A percentile compares a stretch with the other conserved stretches of the same genome.
These are phyloP conservation scores for Arachis stenosperma DNA, from an alignment of 306 rosid species.

Conservation along the genomic window DNA sequence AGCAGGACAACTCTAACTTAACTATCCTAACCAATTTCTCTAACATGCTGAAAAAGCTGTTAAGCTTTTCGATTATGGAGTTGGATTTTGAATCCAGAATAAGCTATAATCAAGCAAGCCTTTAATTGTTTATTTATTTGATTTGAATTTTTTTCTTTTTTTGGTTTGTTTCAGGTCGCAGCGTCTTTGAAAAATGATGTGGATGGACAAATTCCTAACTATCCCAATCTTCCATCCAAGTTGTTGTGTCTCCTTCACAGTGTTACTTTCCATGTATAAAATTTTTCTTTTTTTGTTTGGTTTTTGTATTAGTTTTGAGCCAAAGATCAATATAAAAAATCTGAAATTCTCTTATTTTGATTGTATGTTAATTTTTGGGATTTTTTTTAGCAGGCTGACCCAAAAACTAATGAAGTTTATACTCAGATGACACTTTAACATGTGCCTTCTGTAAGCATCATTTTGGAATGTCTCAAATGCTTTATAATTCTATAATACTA, in stretches of 20 bases:
- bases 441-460: conserved; percentile 67
- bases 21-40: too few species aligned
- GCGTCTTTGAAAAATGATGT: conserved; percentile 48
- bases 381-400: conserved; percentile 71
- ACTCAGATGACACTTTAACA: conserved; percentile 96
- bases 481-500: not conserved
- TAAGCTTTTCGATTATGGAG: too few species aligned
- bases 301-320: not conserved
- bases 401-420: conserved; percentile 90
- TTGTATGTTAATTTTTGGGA: not conserved
- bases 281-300: not conserved
- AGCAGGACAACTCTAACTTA: too few species aligned
- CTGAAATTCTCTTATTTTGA: not conserved
- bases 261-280: conserved; percentile 83
- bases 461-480: conserved; percentile 9
- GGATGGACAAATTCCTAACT: too few species aligned
- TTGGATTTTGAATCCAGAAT: too few species aligned
- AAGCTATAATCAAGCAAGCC: too few species aligned
- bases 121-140: too few species aligned
- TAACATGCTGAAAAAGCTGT: too few species aligned
- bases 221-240: too few species aligned
- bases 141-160: not conserved
- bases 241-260: conserved; percentile 51
- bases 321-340: not conserved
- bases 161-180: conserved; percentile 72